These are phyloP conservation scores for Penicillium longicatenatum DNA, from an alignment of 495 filamentous ascomycete species.

Conservation along the genomic window DNA sequence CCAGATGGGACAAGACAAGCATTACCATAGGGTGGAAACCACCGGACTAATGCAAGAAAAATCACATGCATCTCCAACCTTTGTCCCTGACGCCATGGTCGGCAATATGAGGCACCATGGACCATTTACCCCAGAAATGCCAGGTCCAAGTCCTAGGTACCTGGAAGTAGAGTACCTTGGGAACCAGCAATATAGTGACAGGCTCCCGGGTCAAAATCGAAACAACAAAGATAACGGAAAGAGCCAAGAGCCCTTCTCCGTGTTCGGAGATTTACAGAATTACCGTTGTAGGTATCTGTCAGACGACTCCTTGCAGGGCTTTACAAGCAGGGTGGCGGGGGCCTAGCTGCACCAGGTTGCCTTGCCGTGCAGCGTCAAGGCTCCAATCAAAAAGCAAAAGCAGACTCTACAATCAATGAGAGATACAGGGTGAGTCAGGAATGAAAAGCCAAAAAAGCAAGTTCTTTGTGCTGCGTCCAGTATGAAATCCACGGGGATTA, in stretches of 20 bases:
- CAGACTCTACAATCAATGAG: background rate
- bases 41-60: background rate
- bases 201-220: background rate
- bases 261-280: constrained; percentile 18
- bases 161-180: constrained; percentile 19
- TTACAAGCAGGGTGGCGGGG: constrained; percentile 17
- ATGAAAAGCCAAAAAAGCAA: background rate
- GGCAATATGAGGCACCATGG: constrained; percentile 11
- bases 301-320: constrained; percentile 21
- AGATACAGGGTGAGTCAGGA: background rate
- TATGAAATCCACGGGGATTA: constrained; percentile 8
- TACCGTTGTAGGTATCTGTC: constrained; percentile 9
- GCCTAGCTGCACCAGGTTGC: constrained; percentile 4
- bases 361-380: background rate
- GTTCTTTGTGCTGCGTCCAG: constrained; percentile 11
- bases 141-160: constrained; percentile 20
- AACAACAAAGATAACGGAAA: background rate
- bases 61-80: background rate
- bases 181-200: constrained; percentile 7
- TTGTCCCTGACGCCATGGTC: background rate
- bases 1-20: background rate
- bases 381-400: background rate
- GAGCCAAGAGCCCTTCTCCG: background rate
- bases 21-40: background rate
- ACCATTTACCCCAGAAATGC: constrained; percentile 14